Conservation (phyloP, 2,329 filamentous ascomycete genomes). For the Monosporascus sp. region DNA sequence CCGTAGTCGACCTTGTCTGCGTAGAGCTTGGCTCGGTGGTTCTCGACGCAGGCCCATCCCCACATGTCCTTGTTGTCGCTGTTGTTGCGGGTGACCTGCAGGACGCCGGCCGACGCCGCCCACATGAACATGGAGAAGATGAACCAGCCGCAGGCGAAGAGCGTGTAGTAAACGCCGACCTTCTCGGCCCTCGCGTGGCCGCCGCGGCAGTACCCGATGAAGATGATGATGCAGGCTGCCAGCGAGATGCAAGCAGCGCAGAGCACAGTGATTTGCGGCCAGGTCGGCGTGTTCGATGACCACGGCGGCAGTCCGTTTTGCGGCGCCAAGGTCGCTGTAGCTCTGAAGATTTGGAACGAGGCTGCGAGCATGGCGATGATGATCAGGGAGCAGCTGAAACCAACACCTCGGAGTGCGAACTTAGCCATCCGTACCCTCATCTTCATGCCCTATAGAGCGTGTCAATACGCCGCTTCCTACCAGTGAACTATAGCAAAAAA, state of each 20-base stretch:
- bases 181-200: conserved; percentile 89
- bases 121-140: conserved; percentile 90
- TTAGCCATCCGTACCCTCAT: conserved; percentile 88
- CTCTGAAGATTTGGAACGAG: conserved; percentile 89
- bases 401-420: conserved; percentile 88
- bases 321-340: conserved; percentile 67
- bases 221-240: conserved; percentile 69
- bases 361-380: conserved; percentile 84
- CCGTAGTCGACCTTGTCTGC: conserved; percentile 77
- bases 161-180: conserved; percentile 88
- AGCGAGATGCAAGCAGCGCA: conserved; percentile 76
- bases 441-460: conserved; percentile 71
- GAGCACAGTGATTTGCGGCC: conserved; percentile 86
- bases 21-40: conserved; percentile 73
- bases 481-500: conserved; percentile 13
- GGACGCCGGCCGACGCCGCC: conserved; percentile 76
- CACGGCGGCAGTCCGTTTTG: conserved; percentile 81
- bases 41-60: conserved; percentile 96
- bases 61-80: conserved; percentile 83
- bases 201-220: conserved; percentile 81
- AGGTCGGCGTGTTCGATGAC: conserved; percentile 72
- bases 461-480: conserved; percentile 32
- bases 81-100: conserved; percentile 72
- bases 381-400: conserved; percentile 95
- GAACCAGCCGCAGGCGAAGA: conserved; percentile 91